These are phyloP conservation scores for Dissophora globulifera DNA, from an alignment of 192 early-diverging fungal species.

Conservation along the genomic window DNA sequence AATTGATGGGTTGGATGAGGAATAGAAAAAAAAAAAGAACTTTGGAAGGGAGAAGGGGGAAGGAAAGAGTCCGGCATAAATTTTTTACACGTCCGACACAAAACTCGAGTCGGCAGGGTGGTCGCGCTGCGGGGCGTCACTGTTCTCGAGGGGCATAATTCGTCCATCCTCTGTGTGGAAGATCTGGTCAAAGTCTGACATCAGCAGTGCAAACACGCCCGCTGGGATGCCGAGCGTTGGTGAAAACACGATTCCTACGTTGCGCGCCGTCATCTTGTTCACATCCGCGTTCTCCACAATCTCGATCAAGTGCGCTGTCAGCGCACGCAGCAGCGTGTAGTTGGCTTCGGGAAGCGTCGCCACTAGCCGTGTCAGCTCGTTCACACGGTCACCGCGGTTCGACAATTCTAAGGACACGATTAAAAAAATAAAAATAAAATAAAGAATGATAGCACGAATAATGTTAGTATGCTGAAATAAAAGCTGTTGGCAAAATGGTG, in stretches of 20 bases:
- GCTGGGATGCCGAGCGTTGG: conserved; percentile 95
- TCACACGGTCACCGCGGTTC: conserved; percentile 82
- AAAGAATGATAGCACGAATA: too few relatives aligned
- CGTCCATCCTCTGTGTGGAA: conserved; percentile 80
- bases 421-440: too few relatives aligned
- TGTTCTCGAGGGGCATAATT: conserved; percentile 48
- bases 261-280: conserved; percentile 96
- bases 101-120: neutral
- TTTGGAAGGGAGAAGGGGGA: too few relatives aligned
- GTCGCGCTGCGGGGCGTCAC: conserved; percentile 4
- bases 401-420: conserved; percentile 72
- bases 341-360: conserved; percentile 84
- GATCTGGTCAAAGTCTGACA: conserved; percentile 90
- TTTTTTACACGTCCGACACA: too few relatives aligned
- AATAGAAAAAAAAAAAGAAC: too few relatives aligned
- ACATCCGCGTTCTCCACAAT: conserved; percentile 84
- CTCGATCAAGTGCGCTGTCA: conserved; percentile 91
- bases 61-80: too few relatives aligned
- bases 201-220: conserved; percentile 91
- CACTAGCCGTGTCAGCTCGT: conserved; percentile 84
- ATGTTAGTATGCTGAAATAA: too few relatives aligned
- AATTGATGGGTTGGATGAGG: too few relatives aligned
- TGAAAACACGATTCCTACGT: conserved; percentile 96
- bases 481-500: too few relatives aligned
- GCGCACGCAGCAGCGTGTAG: conserved; percentile 87